Evolutionary conservation across 2,329 filamentous ascomycete genomes (phyloP).

Genomic region (Aspergillus carbonarius): DNA sequence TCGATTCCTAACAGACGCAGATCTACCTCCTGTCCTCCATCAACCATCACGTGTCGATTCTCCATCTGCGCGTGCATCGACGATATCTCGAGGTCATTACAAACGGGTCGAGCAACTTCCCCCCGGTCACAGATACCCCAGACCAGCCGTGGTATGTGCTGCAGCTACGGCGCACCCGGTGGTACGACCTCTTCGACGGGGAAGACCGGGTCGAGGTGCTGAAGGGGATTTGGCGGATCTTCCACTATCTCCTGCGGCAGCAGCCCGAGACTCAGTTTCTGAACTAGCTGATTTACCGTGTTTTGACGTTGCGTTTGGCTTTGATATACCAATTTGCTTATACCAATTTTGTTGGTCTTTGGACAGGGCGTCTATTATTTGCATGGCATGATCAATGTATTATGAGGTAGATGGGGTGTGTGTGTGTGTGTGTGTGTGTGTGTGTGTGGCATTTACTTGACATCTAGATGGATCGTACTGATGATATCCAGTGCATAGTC

Average conservation of each 20-base stretch:
- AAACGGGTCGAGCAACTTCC: conserved; percentile 39
- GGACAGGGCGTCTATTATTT: too few species aligned
- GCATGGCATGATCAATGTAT: neutral
- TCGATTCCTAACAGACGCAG: conserved; percentile 33
- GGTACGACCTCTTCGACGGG: conserved; percentile 59
- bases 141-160: conserved; percentile 53
- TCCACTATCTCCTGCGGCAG: conserved; percentile 52
- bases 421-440: too few species aligned
- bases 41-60: conserved; percentile 61
- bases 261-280: neutral
- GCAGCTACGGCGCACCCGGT: conserved; percentile 54
- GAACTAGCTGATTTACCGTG: neutral
- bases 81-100: conserved; percentile 57
- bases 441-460: neutral
- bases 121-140: conserved; percentile 16
- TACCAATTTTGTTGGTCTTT: neutral
- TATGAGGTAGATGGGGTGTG: neutral
- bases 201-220: conserved; percentile 57
- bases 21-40: conserved; percentile 62
- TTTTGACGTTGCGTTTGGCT: neutral
- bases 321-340: neutral
- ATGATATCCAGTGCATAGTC: neutral
- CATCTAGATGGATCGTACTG: neutral
- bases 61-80: conserved; percentile 58
- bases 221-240: conserved; percentile 57